These are phyloP conservation scores for Neurospora sp. DNA, from an alignment of 495 filamentous ascomycete genomes.

Conservation along the genomic window DNA sequence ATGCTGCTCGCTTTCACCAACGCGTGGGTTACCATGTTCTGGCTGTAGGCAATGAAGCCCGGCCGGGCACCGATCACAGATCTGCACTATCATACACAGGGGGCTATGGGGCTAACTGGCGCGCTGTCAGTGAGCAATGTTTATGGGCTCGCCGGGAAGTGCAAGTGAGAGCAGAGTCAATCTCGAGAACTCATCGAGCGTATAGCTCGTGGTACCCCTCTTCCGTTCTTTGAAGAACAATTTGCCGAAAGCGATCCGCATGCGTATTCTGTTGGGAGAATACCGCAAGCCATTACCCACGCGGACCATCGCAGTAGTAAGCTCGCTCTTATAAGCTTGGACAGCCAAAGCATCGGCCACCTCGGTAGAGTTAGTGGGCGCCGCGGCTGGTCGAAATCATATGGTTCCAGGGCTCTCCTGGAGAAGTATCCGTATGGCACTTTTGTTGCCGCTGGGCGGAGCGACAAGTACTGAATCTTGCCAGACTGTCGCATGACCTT, in stretches of 20 bases:
- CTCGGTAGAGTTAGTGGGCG: background rate
- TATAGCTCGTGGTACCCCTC: slow-evolving; percentile 24
- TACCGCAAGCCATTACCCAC: background rate
- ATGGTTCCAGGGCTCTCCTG: background rate
- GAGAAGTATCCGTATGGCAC: background rate
- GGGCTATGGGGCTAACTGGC: too few relatives aligned
- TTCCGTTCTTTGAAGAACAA: slow-evolving; percentile 39
- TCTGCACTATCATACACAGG: too few relatives aligned
- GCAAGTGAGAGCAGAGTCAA: slow-evolving; percentile 23
- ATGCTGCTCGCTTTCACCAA: too few relatives aligned
- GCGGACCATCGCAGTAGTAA: slow-evolving; percentile 1
- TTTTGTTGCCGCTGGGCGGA: background rate
- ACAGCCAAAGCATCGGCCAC: background rate
- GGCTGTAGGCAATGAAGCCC: too few relatives aligned
- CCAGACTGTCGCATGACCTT: slow-evolving; percentile 8
- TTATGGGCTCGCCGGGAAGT: too few relatives aligned
- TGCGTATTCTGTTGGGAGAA: slow-evolving; percentile 17
- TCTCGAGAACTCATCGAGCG: slow-evolving; percentile 38
- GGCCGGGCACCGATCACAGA: too few relatives aligned
- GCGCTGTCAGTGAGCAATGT: too few relatives aligned
- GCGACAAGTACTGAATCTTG: slow-evolving; percentile 2
- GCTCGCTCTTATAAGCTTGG: slow-evolving; percentile 4
- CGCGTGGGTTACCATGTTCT: too few relatives aligned
- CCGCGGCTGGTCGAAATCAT: slow-evolving; percentile 1
- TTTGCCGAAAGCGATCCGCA: slow-evolving; percentile 50